Percentiles rank a stretch among this genome's conserved stretches.
Conservation (phyloP, 176 grass and related monocot genomes). For the Rhynchospora pubera region DNA sequence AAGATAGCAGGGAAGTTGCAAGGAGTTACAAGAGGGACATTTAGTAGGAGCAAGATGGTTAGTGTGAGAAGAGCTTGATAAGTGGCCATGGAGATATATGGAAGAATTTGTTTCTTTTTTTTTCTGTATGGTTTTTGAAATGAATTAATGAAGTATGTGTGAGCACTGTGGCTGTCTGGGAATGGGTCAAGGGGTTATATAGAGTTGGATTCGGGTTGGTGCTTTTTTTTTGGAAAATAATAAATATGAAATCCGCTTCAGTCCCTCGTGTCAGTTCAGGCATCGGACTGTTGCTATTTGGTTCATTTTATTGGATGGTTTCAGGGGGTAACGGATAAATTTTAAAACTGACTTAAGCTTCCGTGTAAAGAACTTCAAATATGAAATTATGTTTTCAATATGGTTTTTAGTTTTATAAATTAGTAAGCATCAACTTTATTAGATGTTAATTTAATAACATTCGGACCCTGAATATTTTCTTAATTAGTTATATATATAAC, state of each 20-base stretch:
- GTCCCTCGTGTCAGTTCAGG: not conserved
- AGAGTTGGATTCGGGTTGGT: not conserved
- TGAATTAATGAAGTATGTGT: not conserved
- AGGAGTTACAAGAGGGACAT: not conserved
- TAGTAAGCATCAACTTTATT: too few species aligned
- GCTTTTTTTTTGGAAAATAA: not conserved
- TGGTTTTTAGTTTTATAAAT: too few species aligned
- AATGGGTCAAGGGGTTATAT: not conserved
- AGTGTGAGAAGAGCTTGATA: conserved; percentile 8
- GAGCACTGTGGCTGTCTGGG: not conserved
- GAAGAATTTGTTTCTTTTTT: not conserved
- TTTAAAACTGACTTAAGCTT: not conserved
- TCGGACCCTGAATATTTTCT: too few species aligned
- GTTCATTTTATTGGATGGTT: not conserved
- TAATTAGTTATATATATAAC: too few species aligned
- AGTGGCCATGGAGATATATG: not conserved
- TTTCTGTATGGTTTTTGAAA: not conserved
- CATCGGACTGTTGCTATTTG: not conserved
- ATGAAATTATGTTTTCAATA: too few species aligned
- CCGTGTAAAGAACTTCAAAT: too few species aligned
- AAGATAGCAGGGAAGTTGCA: conserved; percentile 86
- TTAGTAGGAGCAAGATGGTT: not conserved
- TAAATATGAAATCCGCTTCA: not conserved
- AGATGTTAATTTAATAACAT: too few species aligned
- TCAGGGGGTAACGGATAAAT: not conserved